Evolutionary conservation across 148 eudicot species (phyloP), one percentile per base, ranked within the genome.

Genomic region (Salicornia ramosissima): DNA sequence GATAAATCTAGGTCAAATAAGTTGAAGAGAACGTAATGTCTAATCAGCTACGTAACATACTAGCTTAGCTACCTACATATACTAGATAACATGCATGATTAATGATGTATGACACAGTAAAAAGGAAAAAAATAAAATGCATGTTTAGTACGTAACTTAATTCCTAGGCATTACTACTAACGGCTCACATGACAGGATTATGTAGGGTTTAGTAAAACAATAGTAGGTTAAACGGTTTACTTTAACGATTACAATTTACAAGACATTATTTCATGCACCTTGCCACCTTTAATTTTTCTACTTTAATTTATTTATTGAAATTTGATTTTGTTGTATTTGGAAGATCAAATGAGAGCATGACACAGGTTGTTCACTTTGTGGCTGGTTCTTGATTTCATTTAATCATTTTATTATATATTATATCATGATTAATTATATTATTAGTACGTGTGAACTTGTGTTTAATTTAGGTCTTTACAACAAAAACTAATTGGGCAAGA

Each of bases 61-160:
- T 67, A 19, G 56, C 22, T 28, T 47, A 19, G 26, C 13, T 9
- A 49, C 59, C 58, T 67, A 56, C 45, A 36, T 51, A 14, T 22
- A n/a, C n/a, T n/a, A n/a, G n/a, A 21, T 33, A 33, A 51, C 70
- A 66, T 50, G 70, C 70, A 66, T 50, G 70, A 67, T 67, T 22
- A 43, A 53, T 51, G 57, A 31, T 31, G 70, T 51, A 45, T 28
- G 51, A 64, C n/a, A 11, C 0, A 4, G 52, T 28, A 43, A 4
- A 0, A 25, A 55, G 30, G 11, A 36, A 16, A 62, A 15, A 22
- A 13, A 10, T 34, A 62, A 62, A 21, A 62, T 39, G 46, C 36
- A 39, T n/a, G 21, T 62, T 22, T 19, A n/a, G 24, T 49, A 46
- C 2, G 39, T 26, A 64, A 64, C 28, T 14, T 68, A 33, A 36